Evolutionary conservation across 768 basidiomycete genomes (phyloP), one percentile per base, ranked within the genome.

Genomic region (Sporobolomyces pararoseus): DNA sequence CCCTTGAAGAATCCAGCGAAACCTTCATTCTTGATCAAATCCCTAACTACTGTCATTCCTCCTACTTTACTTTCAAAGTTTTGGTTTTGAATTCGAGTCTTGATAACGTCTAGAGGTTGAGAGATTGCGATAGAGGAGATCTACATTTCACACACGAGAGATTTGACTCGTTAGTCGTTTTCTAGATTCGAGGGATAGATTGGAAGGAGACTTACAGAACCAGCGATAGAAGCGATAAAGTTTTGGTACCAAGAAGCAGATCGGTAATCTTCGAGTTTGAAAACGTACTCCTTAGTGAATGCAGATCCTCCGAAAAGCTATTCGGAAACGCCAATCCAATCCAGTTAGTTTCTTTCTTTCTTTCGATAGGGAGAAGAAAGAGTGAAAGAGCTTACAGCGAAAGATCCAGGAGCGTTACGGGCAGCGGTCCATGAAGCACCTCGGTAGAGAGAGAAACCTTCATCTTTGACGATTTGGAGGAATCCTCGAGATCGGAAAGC

Each of bases 341-440:
- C 50, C 37, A 51, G 37, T 10, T 4, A 27, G 14, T 13, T 6
- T 47, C 46, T 42, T 42, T 42, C 39, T 9, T 42, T 42, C 10
- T 42, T 9, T 9, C 14, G 13, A 14, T n/a, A 32, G 27, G 23
- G 50, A 49, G 50, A 17, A 34, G 27, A 52, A 19, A 31, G 25
- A 39, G 29, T 14, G 54, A 12, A 16, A 5, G 42, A 5, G 83
- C 89, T 71, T 77, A 95, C 93, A 63, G 95, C 91, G 76, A 99
- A 99, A 61, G 85, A 87, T 16, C 95, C 95, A 0, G 95, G 95
- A 1, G 95, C 95, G 76, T 99, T 99, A 62, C 95, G 86, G 3
- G 93, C 95, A 85, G 75, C 73, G 25, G 95, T 98, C 95, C 95
- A 98, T 52, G 94, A 94, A 91, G 94, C 96, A 34, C 95, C 95